A percentile compares a stretch with the other conserved stretches of the same genome.
Evolutionary conservation across 495 filamentous ascomycete genomes (phyloP).

Genomic region (Hyaloscypha variabilis): DNA sequence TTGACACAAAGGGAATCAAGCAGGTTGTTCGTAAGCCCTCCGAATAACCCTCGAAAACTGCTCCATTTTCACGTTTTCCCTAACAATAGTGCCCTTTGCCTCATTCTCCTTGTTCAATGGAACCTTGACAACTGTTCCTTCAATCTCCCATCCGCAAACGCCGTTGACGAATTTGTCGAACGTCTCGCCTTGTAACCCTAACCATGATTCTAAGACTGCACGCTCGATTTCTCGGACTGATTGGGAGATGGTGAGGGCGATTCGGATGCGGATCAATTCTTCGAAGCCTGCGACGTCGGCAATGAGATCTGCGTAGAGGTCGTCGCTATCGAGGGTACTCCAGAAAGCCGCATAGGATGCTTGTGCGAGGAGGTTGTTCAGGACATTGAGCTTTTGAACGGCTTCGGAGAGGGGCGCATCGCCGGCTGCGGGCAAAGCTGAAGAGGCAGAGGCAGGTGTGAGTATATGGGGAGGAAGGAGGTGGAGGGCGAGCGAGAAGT

Average conservation of each 20-base stretch:
- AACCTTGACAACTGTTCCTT: constrained; percentile 64
- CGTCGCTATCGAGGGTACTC: constrained; percentile 87
- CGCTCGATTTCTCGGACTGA: constrained; percentile 81
- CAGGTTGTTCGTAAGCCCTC: constrained; percentile 88
- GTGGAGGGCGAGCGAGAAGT: constrained; percentile 91
- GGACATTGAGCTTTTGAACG: constrained; percentile 80
- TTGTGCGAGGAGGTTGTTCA: constrained; percentile 83
- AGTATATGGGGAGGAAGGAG: constrained; percentile 83
- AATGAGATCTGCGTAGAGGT: constrained; percentile 93
- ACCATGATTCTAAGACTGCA: constrained; percentile 79
- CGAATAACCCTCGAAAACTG: constrained; percentile 81
- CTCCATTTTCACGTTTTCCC: constrained; percentile 95
- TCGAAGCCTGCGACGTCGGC: constrained; percentile 96
- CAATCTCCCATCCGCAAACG: constrained; percentile 86
- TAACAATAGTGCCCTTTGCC: constrained; percentile 92
- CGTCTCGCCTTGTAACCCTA: constrained; percentile 73
- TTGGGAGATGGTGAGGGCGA: constrained; percentile 87
- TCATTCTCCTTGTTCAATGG: constrained; percentile 98
- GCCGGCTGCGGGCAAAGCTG: constrained; percentile 46
- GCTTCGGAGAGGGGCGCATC: constrained; percentile 69
- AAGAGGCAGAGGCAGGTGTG: constrained; percentile 37
- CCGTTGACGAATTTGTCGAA: constrained; percentile 81
- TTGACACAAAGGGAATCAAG: constrained; percentile 39
- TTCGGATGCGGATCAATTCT: constrained; percentile 90
- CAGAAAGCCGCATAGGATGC: constrained; percentile 92